Base-by-base conservation (phyloP, 2,329 filamentous ascomycete species). In the Polychaeton citri region DNA sequence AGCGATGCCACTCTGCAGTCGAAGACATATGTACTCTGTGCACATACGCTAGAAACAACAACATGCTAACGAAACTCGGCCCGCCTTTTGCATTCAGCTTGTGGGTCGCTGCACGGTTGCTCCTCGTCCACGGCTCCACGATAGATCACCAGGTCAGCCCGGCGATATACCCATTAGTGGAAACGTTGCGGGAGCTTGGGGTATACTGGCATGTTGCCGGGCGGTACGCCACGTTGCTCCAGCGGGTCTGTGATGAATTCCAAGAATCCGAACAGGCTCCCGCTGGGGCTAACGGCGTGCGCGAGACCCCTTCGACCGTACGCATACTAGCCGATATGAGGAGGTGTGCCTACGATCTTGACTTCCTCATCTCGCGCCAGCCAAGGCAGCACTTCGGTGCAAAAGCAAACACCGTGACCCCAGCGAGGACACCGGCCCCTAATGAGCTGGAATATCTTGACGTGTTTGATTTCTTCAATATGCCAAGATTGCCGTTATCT, bases 401-500 rank as follows among this genome's bases (percentile, higher is more conserved):
- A 2, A 48, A 40, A 24, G 32, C 42, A 31, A 34, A 36, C 26
- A 48, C 39, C 40, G 52, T 58, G 3, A 57, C 56, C 2, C 55
- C 41, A 45, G 64, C 37, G 43, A 36, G 56, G 39, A 53, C 41
- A 33, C 81, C 83, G 1, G 81, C 76, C 7, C 73, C 81, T 2
- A 84, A 90, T 46, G 85, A 93, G 51, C 65, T 94, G 3, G 87
- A 93, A 54, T 93, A 92, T 53, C 65, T 94, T 2, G 86, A 94
- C 49, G 82, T 94, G 0, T 94, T 95, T 54, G 84, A 90, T 48
- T 94, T 92, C 54, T 95, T 94, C 67, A 94, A 94, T 53, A 76
- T 92, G 38, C 87, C 87, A 1, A 68, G 85, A 13, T 63, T 94
- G 17, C 71, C 72, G 0, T 58, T 62, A 6, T 56, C 55, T 36